A percentile compares a stretch with the other conserved stretches of the same genome.
Evolutionary conservation across 1,139 yeast species (phyloP).

Genomic region (Yamadazyma blattariae): DNA sequence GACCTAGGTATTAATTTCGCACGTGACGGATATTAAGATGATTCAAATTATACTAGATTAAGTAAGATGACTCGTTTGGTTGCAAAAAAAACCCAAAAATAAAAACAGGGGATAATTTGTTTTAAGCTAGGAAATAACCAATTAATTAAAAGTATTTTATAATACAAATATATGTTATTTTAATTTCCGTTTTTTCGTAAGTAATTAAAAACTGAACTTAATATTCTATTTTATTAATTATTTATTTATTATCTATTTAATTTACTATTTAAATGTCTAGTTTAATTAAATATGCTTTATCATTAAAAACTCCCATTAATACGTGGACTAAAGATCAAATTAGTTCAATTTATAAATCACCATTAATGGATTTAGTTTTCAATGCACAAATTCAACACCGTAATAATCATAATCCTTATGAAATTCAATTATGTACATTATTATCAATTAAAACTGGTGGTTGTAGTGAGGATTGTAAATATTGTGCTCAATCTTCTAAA

Average conservation of each 20-base stretch:
- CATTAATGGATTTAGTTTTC: slow-evolving; percentile 61
- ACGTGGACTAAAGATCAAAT: slow-evolving; percentile 64
- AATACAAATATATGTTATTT: too few species aligned
- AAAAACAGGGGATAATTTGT: too few species aligned
- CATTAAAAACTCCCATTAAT: slow-evolving; percentile 31
- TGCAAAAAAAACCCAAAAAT: too few species aligned
- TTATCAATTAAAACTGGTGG: slow-evolving; percentile 79
- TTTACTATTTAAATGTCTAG: neutral
- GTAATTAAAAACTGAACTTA: too few species aligned
- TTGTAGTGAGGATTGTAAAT: slow-evolving; percentile 78
- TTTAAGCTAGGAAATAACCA: too few species aligned
- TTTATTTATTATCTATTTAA: too few species aligned
- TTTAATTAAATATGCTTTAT: slow-evolving; percentile 6
- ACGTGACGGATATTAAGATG: neutral
- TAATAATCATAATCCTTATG: slow-evolving; percentile 61
- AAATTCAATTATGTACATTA: slow-evolving; percentile 74
- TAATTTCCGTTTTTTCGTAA: too few species aligned
- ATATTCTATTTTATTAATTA: too few species aligned
- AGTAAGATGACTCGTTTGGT: slow-evolving; percentile 2
- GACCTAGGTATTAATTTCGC: neutral
- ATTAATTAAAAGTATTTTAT: too few species aligned
- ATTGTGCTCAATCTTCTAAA: slow-evolving; percentile 73
- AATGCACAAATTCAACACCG: slow-evolving; percentile 68
- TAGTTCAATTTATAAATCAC: slow-evolving; percentile 57
- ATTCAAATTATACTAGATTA: neutral